phyloP scores from a whole-genome alignment of 176 grass and related monocot species.

The Puccinellia tenuiflora region DNA sequence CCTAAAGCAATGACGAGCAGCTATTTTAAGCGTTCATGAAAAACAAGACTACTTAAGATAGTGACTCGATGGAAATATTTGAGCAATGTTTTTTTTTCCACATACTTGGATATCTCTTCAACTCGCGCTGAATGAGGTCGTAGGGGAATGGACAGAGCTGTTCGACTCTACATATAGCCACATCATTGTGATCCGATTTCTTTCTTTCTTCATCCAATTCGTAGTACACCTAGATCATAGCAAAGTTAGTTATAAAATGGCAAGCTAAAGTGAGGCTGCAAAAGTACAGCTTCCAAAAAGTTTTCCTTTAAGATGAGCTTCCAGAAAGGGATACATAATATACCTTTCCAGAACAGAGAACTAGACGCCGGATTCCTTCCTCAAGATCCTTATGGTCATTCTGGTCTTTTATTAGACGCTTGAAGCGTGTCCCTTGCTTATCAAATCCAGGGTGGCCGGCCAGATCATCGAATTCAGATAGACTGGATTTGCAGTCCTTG shows the following conservation, averaged over 20 bases:
- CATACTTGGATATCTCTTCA: constrained; percentile 99
- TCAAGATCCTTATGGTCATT: constrained; percentile 82
- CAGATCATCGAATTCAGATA: constrained; percentile 96
- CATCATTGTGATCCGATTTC: constrained; percentile 56
- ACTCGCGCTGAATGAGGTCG: constrained; percentile 83
- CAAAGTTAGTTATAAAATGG: neutral
- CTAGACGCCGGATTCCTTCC: constrained; percentile 69
- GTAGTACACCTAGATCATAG: constrained; percentile 67
- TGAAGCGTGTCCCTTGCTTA: constrained; percentile 98
- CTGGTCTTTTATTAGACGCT: constrained; percentile 85
- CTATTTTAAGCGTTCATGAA: neutral
- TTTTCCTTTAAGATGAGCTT: neutral
- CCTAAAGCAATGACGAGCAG: neutral
- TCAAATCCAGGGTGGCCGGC: constrained; percentile 89
- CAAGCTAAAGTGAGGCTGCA: neutral
- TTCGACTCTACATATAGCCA: constrained; percentile 96
- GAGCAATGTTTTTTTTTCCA: neutral
- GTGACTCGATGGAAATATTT: neutral
- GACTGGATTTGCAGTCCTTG: constrained; percentile 95
- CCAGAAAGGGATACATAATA: neutral
- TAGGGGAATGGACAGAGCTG: constrained; percentile 94
- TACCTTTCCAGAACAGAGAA: constrained; percentile 97
- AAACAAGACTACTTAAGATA: neutral
- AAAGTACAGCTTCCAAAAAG: neutral
- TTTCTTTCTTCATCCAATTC: constrained; percentile 90